A percentile compares a stretch with the other conserved stretches of the same genome.
Conservation (phyloP, 768 basidiomycete species). For the Tricholomella constricta region DNA sequence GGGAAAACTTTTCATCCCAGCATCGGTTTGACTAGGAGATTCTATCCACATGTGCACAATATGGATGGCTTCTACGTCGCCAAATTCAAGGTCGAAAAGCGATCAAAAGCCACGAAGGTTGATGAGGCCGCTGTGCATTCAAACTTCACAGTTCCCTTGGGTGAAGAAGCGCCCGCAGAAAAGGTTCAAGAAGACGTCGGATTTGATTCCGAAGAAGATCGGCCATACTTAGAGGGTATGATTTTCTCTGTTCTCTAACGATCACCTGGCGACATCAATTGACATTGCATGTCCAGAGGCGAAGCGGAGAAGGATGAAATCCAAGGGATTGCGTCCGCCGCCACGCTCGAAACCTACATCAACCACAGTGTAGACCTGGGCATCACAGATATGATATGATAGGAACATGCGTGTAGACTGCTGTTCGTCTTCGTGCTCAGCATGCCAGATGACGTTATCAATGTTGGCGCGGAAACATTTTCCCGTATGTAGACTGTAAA, state of each 20-base stretch:
- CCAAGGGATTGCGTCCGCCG: conserved; percentile 69
- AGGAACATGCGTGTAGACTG: not conserved
- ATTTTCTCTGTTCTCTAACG: conserved; percentile 15
- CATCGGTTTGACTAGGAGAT: conserved; percentile 80
- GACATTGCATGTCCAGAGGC: conserved; percentile 49
- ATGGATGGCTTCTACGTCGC: conserved; percentile 99
- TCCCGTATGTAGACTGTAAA: not conserved
- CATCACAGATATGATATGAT: conserved; percentile 20
- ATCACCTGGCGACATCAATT: conserved; percentile 16
- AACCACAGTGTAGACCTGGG: conserved; percentile 10
- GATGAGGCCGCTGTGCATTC: conserved; percentile 28
- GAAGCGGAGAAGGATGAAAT: conserved; percentile 75
- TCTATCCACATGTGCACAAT: conserved; percentile 97
- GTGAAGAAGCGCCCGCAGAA: conserved; percentile 30
- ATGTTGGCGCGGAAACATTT: not conserved
- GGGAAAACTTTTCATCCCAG: conserved; percentile 88
- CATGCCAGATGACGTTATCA: conserved; percentile 4
- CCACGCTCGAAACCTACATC: conserved; percentile 43
- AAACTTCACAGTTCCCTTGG: conserved; percentile 18
- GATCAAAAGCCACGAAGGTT: conserved; percentile 47
- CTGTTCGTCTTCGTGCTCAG: not conserved
- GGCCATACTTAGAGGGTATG: conserved; percentile 78
- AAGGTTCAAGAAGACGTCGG: conserved; percentile 44
- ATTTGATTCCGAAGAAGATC: conserved; percentile 81
- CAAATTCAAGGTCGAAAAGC: conserved; percentile 93